Evolutionary conservation across 108 stramenopile genomes (phyloP), one percentile per base, ranked within the genome.

Genomic region (Nitzschia sp.): DNA sequence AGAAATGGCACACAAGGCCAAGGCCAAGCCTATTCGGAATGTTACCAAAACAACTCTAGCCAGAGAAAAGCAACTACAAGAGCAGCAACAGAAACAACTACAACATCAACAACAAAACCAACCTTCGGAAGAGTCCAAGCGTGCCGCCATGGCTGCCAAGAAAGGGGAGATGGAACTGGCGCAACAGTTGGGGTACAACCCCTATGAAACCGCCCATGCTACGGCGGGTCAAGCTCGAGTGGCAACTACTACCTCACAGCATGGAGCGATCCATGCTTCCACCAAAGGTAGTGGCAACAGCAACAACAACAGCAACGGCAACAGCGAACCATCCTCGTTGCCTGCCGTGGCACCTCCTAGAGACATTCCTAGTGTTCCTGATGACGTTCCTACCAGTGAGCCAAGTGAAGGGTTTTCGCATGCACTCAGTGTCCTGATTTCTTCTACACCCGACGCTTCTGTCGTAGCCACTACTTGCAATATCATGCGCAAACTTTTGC

Each of bases 151-250:
- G 21, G 82, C 83, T 62, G 86, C 80, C 38, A 93, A 93, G 60
- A 51, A 60, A 24, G 70, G 54, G 0, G 92, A 93, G 37, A 70
- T 59, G 50, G 42, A 67, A 29, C 51, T 77, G 39, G 89, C 84
- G 5, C 73, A 53, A 39, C 63, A 75, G 38, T 68, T 93, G 37
- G 92, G 92, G 51, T 93, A 93, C 65, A 93, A 93, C 76, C 92
- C 92, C 0, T 93, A 93, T 57, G 89, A 90, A 72, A 66, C 87
- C 0, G 73, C 73, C 11, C 80, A 76, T 46, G 77, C 82, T 54
- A 90, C 85, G 3, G 83, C 82, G 8, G 88, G 87, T 25, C 92
- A 93, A 65, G 92, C 92, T 17, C 63, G 87, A 53, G 85, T 72
- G 25, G 92, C 89, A 3, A 85, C 82, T 8, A 77, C 80, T 10